A percentile compares a stretch with the other conserved stretches of the same genome.
Evolutionary conservation across 768 basidiomycete genomes (phyloP).

Genomic region (Guyanaporus albipodus): DNA sequence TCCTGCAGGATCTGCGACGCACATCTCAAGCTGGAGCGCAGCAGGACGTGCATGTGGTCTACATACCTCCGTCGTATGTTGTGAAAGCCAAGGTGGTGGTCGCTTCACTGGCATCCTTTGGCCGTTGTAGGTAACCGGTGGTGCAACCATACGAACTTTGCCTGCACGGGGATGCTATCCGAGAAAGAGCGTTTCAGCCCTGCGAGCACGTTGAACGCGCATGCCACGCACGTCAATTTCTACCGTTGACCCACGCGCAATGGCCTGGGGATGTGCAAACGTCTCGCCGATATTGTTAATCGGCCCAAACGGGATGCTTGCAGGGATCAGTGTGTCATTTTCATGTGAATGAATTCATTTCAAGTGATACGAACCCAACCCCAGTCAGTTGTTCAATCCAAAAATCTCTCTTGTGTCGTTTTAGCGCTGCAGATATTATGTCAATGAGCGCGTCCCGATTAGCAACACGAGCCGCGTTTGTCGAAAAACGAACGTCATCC

Average conservation of each 20-base stretch:
- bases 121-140: conserved; percentile 81
- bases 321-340: conserved; percentile 7
- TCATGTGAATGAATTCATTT: conserved; percentile 4
- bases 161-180: conserved; percentile 69
- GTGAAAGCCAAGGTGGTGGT: conserved; percentile 84
- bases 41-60: conserved; percentile 1
- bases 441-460: conserved; percentile 68
- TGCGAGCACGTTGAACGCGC: conserved; percentile 30
- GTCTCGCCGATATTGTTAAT: conserved; percentile 91
- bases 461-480: conserved; percentile 70
- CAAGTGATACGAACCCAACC: conserved; percentile 55
- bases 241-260: conserved; percentile 68
- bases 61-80: conserved; percentile 74
- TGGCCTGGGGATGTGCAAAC: conserved; percentile 83
- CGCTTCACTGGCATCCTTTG: conserved; percentile 66
- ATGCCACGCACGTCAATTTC: conserved; percentile 66
- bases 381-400: conserved; percentile 79
- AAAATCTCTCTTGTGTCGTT: conserved; percentile 53
- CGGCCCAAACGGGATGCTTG: conserved; percentile 79
- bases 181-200: conserved; percentile 11
- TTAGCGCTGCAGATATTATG: conserved; percentile 61
- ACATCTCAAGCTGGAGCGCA: background rate
- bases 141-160: conserved; percentile 73
- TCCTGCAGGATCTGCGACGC: conserved; percentile 37
- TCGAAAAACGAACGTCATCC: conserved; percentile 59